Evolutionary conservation across 2,329 filamentous ascomycete genomes (phyloP).

Genomic region (Coleophoma crateriformis): DNA sequence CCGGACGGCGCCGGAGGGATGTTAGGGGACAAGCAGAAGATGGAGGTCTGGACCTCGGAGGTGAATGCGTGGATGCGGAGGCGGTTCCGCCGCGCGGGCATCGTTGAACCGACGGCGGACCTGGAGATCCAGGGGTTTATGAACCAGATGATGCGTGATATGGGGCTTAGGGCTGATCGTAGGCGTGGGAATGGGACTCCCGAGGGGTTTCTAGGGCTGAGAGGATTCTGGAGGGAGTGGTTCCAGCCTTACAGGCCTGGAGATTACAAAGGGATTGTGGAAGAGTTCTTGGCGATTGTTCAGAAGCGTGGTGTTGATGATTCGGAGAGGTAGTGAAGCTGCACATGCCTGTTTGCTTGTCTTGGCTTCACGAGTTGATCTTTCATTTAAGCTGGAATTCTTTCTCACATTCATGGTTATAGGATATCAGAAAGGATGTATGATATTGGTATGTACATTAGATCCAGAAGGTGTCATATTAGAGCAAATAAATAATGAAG

Average conservation of each 20-base stretch:
- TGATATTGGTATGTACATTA: too few relatives aligned
- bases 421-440: too few relatives aligned
- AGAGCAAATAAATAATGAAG: too few relatives aligned
- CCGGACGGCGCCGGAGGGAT: constrained; percentile 9
- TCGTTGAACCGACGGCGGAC: constrained; percentile 59
- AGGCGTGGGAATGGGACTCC: constrained; percentile 28
- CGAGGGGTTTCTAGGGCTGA: constrained; percentile 22
- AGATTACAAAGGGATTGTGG: constrained; percentile 35
- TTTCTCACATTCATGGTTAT: too few relatives aligned
- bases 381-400: too few relatives aligned
- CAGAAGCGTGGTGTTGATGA: neutral
- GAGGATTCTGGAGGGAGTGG: constrained; percentile 35
- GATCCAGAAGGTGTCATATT: too few relatives aligned
- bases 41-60: neutral
- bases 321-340: neutral
- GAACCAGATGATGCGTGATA: constrained; percentile 58
- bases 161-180: constrained; percentile 44
- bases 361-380: too few relatives aligned
- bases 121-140: constrained; percentile 71
- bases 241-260: constrained; percentile 34
- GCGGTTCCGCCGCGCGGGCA: constrained; percentile 57
- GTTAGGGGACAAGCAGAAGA: neutral
- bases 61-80: constrained; percentile 42
- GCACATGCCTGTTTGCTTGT: too few relatives aligned
- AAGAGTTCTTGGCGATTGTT: constrained; percentile 28